Evolutionary conservation across 2,329 filamentous ascomycete species (phyloP).

Genomic region (Venturia asperata): DNA sequence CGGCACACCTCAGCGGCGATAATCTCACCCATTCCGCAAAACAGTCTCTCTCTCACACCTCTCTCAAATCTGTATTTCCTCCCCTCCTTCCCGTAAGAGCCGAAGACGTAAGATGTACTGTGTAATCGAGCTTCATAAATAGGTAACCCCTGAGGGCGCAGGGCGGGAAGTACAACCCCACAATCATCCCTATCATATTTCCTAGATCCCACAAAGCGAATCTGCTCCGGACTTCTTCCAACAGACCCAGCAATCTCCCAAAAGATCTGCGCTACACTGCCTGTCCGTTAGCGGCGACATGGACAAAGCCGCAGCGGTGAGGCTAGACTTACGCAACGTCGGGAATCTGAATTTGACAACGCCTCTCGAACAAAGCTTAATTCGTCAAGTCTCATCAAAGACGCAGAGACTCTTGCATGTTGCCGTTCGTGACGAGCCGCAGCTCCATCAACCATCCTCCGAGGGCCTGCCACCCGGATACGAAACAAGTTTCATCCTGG

Average conservation of each 20-base stretch:
- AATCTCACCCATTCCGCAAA: not conserved
- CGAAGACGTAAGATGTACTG: too few species aligned
- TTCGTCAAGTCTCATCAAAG: not conserved
- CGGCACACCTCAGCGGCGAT: not conserved
- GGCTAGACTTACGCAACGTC: not conserved
- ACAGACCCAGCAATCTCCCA: not conserved
- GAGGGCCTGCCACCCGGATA: not conserved
- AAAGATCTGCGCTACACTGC: conserved; percentile 1
- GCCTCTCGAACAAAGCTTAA: not conserved
- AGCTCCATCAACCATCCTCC: not conserved
- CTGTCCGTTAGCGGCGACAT: not conserved
- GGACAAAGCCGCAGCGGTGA: not conserved
- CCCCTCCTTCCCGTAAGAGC: not conserved
- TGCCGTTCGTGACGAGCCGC: conserved; percentile 4
- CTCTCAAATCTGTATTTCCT: not conserved
- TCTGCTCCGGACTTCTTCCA: conserved; percentile 1
- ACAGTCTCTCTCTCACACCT: not conserved
- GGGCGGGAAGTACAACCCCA: conserved; percentile 5
- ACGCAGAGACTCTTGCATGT: not conserved
- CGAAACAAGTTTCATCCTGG: conserved; percentile 12
- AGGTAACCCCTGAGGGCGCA: not conserved
- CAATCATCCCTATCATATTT: conserved; percentile 7
- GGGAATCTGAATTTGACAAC: not conserved
- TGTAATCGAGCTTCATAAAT: too few species aligned
- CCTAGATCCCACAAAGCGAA: not conserved